Evolutionary conservation across 139 green algal species (phyloP).

Genomic region (Closterium sp.): DNA sequence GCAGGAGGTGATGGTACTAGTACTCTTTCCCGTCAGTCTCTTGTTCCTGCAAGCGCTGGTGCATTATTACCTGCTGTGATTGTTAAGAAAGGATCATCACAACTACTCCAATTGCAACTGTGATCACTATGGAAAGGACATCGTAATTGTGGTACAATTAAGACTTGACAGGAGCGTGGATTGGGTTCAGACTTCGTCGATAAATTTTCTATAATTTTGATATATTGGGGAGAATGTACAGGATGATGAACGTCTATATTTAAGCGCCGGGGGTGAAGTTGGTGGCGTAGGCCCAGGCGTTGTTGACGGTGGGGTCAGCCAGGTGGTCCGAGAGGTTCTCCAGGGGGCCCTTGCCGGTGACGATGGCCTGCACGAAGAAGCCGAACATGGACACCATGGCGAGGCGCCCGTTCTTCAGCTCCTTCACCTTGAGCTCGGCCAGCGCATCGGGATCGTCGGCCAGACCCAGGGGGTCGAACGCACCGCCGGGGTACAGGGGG

Average conservation of each 20-base stretch:
- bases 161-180: too few relatives aligned
- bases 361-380: conserved; percentile 67
- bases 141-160: too few relatives aligned
- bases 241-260: conserved; percentile 78
- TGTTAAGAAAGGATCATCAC: too few relatives aligned
- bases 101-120: too few relatives aligned
- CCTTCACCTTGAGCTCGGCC: conserved; percentile 88
- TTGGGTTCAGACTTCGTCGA: too few relatives aligned
- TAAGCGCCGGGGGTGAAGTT: conserved; percentile 32
- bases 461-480: conserved; percentile 80
- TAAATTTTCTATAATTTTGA: too few relatives aligned
- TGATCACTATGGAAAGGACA: too few relatives aligned
- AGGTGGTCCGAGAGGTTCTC: conserved; percentile 87
- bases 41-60: too few relatives aligned
- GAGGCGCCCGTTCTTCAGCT: conserved; percentile 81
- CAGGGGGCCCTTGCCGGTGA: conserved; percentile 81
- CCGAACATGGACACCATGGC: conserved; percentile 78
- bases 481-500: conserved; percentile 70
- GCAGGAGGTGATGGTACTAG: too few relatives aligned
- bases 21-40: too few relatives aligned
- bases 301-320: conserved; percentile 76
- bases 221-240: too few relatives aligned
- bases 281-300: conserved; percentile 83
- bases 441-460: conserved; percentile 90
- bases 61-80: too few relatives aligned